Base-by-base conservation (phyloP, 179 eudicot species). In the Actinidia arguta region DNA sequence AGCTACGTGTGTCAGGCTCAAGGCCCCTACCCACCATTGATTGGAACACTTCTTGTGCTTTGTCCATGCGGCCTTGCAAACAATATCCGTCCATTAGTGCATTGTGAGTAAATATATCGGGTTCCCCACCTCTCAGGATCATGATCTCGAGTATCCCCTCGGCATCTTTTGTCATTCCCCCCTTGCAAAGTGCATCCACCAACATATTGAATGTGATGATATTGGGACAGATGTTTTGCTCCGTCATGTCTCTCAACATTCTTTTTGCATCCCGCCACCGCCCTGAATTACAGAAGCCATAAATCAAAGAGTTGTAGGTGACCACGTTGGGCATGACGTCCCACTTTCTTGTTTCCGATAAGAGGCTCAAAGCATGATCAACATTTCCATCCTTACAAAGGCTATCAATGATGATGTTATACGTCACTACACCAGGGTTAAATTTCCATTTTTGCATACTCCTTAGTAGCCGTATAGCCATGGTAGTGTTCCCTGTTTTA, bases 121-220 rank as follows among this genome's bases (percentile, higher is more conserved):
- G 78, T 36, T 74, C 46, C 44, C 22, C 61, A 12, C 78, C 78
- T 52, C 61, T 74, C 13, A 51, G 61, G 39, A 74, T 74, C 78
- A 74, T 74, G 62, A 74, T 6, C n/a, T 74, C 61, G 24, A 74
- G 62, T n/a, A 74, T 52, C 12, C 47, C 61, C 25, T 2, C 39
- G 0, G 63, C 78, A 52, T 74, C 18, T 6, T 8, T 2, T n/a
- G 54, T 3, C 59, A 11, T 8, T 20, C 78, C 78, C 52, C 52
- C 61, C 17, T 74, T 74, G 54, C 78, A 52, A 74, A 74, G 58
- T 6, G 42, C 78, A 74, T 54, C 44, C 59, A 74, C 78, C 58
- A 74, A 52, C 3, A 74, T 74, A 51, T 1, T 74, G 39, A 50
- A 74, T 20, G 78, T 74, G 11, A 1, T 1, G 10, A 47, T 39